Percentiles rank a stretch among this genome's conserved stretches.
These are phyloP conservation scores for Penicillium sp. DNA, from an alignment of 2,329 filamentous ascomycete genomes.

Conservation along the genomic window DNA sequence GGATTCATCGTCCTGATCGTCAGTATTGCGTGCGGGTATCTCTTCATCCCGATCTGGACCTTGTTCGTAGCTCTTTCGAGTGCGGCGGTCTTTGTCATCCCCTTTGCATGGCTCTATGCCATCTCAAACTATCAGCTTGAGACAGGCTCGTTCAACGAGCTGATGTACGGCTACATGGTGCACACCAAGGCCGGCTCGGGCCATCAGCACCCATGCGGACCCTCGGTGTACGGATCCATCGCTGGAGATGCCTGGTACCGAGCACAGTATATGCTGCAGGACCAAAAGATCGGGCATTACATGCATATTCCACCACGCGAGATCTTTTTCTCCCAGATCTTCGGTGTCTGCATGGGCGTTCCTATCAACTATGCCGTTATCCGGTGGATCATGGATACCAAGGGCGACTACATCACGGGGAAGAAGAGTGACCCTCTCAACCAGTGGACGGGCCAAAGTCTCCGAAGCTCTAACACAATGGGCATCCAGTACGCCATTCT, in stretches of 20 bases:
- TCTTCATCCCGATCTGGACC: constrained; percentile 64
- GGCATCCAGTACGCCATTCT: constrained; percentile 64
- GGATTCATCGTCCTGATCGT: constrained; percentile 56
- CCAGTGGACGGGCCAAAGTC: constrained; percentile 62
- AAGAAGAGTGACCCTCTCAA: constrained; percentile 55
- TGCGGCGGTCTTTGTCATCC: constrained; percentile 58
- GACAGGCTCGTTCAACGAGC: constrained; percentile 62
- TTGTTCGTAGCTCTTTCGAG: constrained; percentile 60
- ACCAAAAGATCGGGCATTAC: constrained; percentile 66
- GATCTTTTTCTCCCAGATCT: constrained; percentile 64
- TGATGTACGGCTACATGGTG: constrained; percentile 63
- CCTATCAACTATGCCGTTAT: constrained; percentile 65
- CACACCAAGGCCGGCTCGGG: constrained; percentile 49
- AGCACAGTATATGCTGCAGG: constrained; percentile 61
- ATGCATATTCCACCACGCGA: constrained; percentile 62
- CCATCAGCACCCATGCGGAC: constrained; percentile 60
- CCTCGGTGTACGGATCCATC: constrained; percentile 60
- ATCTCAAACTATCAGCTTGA: constrained; percentile 58
- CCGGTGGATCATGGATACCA: constrained; percentile 61
- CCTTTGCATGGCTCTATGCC: constrained; percentile 62
- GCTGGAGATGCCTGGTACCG: constrained; percentile 65
- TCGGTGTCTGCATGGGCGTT: constrained; percentile 60
- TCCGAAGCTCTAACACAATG: constrained; percentile 56
- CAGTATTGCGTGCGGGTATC: constrained; percentile 53
- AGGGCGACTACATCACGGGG: constrained; percentile 58